Conservation (phyloP, 805 yeast genomes). For the Schizosaccharomyces japonicus region DNA sequence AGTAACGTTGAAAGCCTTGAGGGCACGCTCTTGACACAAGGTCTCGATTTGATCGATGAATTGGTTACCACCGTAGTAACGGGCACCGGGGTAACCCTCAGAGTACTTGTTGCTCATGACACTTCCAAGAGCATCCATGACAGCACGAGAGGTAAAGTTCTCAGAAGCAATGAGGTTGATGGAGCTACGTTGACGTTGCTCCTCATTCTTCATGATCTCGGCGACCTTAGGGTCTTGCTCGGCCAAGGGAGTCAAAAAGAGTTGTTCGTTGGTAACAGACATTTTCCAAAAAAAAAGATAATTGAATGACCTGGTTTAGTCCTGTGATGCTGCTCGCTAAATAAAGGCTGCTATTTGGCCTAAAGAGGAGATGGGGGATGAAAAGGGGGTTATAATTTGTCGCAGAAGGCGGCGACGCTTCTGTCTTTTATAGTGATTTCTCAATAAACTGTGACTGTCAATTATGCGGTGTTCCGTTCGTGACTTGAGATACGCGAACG, state of each 20-base stretch:
- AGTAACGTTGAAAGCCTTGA: constrained; percentile 53
- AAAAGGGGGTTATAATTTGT: no score
- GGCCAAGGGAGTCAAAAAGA: constrained; percentile 11
- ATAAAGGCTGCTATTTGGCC: no score
- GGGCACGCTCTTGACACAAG: constrained; percentile 76
- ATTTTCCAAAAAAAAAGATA: no score
- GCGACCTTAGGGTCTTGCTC: constrained; percentile 32
- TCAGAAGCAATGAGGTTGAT: constrained; percentile 86
- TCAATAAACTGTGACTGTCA: no score
- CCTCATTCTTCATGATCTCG: constrained; percentile 51
- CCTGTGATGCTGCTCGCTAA: no score
- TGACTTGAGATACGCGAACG: no score
- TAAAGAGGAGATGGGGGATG: no score
- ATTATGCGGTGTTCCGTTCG: no score
- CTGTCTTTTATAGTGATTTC: no score
- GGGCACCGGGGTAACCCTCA: constrained; percentile 93
- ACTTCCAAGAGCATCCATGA: constrained; percentile 80
- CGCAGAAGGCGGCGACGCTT: no score
- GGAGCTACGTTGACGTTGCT: constrained; percentile 70
- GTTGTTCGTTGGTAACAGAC: neutral
- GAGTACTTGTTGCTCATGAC: constrained; percentile 96
- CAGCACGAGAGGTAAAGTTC: constrained; percentile 86
- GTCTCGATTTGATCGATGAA: constrained; percentile 77
- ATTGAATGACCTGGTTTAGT: no score
- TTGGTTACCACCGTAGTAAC: constrained; percentile 96